A percentile compares a stretch with the other conserved stretches of the same genome.
These are phyloP conservation scores for Pythium vanterpoolii DNA, from an alignment of 352 stramenopile species.

Conservation along the genomic window DNA sequence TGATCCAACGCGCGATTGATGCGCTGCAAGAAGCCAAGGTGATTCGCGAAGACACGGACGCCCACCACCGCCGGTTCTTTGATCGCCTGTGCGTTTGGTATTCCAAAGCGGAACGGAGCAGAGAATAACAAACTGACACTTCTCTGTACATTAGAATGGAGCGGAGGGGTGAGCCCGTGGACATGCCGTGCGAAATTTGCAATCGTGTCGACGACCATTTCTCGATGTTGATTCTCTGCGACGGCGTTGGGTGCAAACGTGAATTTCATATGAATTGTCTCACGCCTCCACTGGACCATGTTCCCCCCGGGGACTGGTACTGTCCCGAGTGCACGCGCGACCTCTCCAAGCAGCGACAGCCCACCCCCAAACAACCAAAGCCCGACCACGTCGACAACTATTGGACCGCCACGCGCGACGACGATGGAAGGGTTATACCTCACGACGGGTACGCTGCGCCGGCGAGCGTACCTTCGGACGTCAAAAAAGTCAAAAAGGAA, in stretches of 20 bases:
- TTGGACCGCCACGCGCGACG: slow-evolving; percentile 7
- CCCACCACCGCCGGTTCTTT: slow-evolving; percentile 56
- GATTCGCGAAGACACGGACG: slow-evolving; percentile 57
- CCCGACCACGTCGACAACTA: slow-evolving; percentile 13
- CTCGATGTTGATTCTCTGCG: slow-evolving; percentile 81
- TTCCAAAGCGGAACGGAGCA: background rate
- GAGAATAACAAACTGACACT: background rate
- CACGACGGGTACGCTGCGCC: slow-evolving; percentile 6
- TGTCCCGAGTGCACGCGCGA: slow-evolving; percentile 65
- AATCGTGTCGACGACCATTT: slow-evolving; percentile 81
- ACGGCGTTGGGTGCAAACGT: slow-evolving; percentile 74
- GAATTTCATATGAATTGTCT: slow-evolving; percentile 89
- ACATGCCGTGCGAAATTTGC: slow-evolving; percentile 81
- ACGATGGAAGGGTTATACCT: slow-evolving; percentile 2
- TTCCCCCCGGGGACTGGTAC: slow-evolving; percentile 76
- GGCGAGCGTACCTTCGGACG: background rate
- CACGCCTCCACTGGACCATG: slow-evolving; percentile 48
- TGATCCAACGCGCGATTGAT: slow-evolving; percentile 47
- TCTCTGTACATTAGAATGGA: slow-evolving; percentile 50
- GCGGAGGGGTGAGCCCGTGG: slow-evolving; percentile 50
- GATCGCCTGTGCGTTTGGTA: slow-evolving; percentile 65
- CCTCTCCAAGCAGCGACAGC: slow-evolving; percentile 29
- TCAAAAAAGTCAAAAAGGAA: slow-evolving; percentile 51
- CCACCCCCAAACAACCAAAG: slow-evolving; percentile 1
- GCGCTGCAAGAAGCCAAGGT: slow-evolving; percentile 72